Conservation (phyloP, 257 asterid species). For the Ilex asprella region DNA sequence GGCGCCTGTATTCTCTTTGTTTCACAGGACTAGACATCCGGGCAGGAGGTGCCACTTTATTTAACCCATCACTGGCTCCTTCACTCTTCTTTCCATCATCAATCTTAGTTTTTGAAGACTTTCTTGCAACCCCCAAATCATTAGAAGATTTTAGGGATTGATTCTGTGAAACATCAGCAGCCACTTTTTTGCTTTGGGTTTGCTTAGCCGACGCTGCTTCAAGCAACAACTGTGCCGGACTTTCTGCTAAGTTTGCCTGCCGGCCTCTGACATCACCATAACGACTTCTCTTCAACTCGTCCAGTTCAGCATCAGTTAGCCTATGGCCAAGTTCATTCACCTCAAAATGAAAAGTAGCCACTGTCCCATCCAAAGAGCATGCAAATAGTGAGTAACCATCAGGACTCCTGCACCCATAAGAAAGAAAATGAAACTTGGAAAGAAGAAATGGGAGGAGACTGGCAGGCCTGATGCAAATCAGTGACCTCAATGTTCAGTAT, state of each 20-base stretch:
- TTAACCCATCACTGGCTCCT: conserved; percentile 40
- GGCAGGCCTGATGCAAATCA: conserved; percentile 5
- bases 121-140: conserved; percentile 30
- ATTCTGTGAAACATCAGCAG: conserved; percentile 27
- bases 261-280: conserved; percentile 87
- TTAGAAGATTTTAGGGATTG: conserved; percentile 44
- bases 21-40: conserved; percentile 77
- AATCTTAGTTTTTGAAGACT: conserved; percentile 26
- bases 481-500: conserved; percentile 3
- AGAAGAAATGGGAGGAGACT: conserved; percentile 9
- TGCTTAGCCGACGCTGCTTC: conserved; percentile 84
- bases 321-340: conserved; percentile 66
- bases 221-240: conserved; percentile 83
- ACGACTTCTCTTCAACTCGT: conserved; percentile 74
- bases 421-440: conserved; percentile 4
- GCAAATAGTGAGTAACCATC: conserved; percentile 95
- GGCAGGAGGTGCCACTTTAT: conserved; percentile 38
- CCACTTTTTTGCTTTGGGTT: conserved; percentile 36
- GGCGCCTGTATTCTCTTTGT: conserved; percentile 87
- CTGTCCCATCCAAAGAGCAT: conserved; percentile 93
- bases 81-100: conserved; percentile 50
- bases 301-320: conserved; percentile 72
- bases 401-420: conserved; percentile 73
- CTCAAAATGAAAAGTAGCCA: conserved; percentile 79
- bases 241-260: conserved; percentile 82